Evolutionary conservation across 768 basidiomycete genomes (phyloP).

Genomic region (Hericium erinaceus): DNA sequence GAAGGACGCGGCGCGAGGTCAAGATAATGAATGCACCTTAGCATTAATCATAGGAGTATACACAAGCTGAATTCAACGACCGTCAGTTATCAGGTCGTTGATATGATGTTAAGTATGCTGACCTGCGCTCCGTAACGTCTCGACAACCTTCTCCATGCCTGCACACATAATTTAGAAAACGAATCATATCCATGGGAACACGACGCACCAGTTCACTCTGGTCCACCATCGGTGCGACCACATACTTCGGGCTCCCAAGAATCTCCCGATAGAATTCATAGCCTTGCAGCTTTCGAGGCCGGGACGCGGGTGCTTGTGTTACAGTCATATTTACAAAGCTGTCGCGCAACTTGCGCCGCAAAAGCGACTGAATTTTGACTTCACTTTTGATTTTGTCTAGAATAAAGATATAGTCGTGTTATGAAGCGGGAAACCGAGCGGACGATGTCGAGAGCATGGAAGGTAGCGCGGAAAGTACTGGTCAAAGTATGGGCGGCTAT

Average conservation of each 20-base stretch:
- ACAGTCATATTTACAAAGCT: slow-evolving; percentile 2
- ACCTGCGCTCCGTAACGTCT: slow-evolving; percentile 79
- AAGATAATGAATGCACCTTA: slow-evolving; percentile 37
- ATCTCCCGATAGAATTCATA: slow-evolving; percentile 79
- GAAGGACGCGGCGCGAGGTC: not conserved
- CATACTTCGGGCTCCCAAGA: slow-evolving; percentile 76
- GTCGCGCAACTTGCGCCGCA: slow-evolving; percentile 1
- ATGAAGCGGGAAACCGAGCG: too few species aligned
- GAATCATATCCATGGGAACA: not conserved
- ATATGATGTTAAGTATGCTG: slow-evolving; percentile 13
- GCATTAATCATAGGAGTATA: slow-evolving; percentile 99
- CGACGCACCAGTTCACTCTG: slow-evolving; percentile 85
- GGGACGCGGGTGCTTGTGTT: not conserved
- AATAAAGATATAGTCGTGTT: too few species aligned
- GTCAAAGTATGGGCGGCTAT: not conserved
- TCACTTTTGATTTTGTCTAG: not conserved
- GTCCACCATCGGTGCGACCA: slow-evolving; percentile 98
- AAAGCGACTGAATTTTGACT: not conserved
- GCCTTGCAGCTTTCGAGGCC: slow-evolving; percentile 44
- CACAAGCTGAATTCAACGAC: slow-evolving; percentile 42
- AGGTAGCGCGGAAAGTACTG: too few species aligned
- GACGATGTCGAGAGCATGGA: too few species aligned
- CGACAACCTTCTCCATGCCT: slow-evolving; percentile 88
- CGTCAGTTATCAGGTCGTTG: slow-evolving; percentile 6
- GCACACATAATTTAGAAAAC: not conserved